Evolutionary conservation across 768 basidiomycete genomes (phyloP).

Genomic region (Suillus weaverae): DNA sequence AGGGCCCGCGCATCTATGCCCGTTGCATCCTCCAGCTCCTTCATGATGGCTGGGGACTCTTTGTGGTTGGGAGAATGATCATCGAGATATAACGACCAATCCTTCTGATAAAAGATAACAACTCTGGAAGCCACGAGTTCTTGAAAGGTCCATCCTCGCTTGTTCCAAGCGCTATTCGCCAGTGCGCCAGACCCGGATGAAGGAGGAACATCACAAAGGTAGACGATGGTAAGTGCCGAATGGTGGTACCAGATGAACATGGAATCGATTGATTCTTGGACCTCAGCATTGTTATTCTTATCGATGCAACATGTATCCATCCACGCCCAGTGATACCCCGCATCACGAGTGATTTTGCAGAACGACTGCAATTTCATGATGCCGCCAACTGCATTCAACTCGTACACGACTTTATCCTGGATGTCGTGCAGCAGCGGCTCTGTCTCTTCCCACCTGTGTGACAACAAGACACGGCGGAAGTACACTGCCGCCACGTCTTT

Average conservation of each 20-base stretch:
- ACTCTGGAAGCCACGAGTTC: not conserved
- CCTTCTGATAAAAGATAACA: not conserved
- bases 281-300: not conserved
- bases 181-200: not conserved
- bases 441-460: not conserved
- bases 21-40: not conserved
- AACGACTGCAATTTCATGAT: not conserved
- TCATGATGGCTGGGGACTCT: not conserved
- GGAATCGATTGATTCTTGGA: not conserved
- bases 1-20: not conserved
- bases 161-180: not conserved
- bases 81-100: not conserved
- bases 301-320: not conserved
- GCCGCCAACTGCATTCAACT: not conserved
- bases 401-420: not conserved
- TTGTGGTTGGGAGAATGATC: not conserved
- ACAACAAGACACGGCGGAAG: not conserved
- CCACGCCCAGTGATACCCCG: not conserved
- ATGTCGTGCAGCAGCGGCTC: not conserved
- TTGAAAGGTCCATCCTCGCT: not conserved
- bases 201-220: not conserved
- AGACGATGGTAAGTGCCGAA: not conserved
- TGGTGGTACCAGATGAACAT: not conserved
- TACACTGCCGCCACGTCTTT: not conserved
- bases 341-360: not conserved